Evolutionary conservation across 139 green algal genomes (phyloP).

Genomic region (Zygnema cylindricum): DNA sequence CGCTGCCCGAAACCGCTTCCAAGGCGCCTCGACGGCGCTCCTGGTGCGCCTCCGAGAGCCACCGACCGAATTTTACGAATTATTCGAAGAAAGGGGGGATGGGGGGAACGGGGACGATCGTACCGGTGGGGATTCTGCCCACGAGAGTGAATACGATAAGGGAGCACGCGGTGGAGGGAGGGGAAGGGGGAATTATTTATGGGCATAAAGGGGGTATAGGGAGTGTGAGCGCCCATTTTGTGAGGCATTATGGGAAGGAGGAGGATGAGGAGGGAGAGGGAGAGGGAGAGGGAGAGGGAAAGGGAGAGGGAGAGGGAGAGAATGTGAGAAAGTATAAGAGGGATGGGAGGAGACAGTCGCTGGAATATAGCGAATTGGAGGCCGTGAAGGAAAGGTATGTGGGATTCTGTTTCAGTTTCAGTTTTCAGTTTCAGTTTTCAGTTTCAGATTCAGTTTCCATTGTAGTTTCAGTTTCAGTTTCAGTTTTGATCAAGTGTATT

Average conservation of each 20-base stretch:
- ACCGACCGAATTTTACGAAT: too few species aligned
- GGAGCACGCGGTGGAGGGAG: neutral
- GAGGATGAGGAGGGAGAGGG: neutral
- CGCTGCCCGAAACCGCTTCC: too few species aligned
- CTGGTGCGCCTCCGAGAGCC: too few species aligned
- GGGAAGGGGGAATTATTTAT: neutral
- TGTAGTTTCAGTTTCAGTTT: too few species aligned
- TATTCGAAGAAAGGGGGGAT: too few species aligned
- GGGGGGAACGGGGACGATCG: too few species aligned
- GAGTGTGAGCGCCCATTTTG: neutral
- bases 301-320: neutral
- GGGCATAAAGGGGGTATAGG: neutral
- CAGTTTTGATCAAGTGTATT: too few species aligned
- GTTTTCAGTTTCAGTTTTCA: too few species aligned
- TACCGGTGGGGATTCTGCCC: neutral
- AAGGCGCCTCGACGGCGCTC: too few species aligned
- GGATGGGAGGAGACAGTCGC: neutral
- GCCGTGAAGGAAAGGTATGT: neutral
- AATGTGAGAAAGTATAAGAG: neutral
- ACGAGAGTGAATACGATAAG: neutral
- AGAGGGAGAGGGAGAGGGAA: neutral
- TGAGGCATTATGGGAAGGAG: neutral
- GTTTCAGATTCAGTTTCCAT: too few species aligned
- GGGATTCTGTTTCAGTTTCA: too few species aligned
- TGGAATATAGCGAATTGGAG: neutral